phyloP scores from a whole-genome alignment of 306 rosid species.

The Begonia loranthoides region DNA sequence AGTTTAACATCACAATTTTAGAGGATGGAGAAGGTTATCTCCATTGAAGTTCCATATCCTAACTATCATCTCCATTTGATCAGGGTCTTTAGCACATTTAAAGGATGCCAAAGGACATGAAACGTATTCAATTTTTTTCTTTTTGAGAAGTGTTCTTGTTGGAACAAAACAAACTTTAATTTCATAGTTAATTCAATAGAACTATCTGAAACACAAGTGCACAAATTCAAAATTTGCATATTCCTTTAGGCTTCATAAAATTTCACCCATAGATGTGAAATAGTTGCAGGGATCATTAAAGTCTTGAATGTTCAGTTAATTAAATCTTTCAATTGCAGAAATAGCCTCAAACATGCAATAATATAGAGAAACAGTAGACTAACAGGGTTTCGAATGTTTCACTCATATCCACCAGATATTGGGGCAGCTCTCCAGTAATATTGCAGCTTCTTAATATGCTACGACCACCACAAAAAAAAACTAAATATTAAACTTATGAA shows the following conservation, averaged over 20 bases:
- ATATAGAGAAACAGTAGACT: constrained; percentile 10
- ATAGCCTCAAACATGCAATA: neutral
- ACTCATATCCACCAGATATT: constrained; percentile 20
- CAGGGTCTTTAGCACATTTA: no score
- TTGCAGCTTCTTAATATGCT: constrained; percentile 71
- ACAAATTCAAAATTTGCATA: neutral
- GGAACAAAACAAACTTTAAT: no score
- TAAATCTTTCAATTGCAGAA: neutral
- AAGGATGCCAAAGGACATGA: no score
- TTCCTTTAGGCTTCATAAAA: neutral
- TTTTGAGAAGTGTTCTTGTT: no score
- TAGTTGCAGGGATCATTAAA: no score
- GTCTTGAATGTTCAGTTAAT: neutral
- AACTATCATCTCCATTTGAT: no score
- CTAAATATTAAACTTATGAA: neutral
- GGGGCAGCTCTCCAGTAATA: constrained; percentile 41
- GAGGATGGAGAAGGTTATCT: no score
- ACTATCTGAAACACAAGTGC: neutral
- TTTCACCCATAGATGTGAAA: neutral
- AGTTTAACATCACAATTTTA: no score
- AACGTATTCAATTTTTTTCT: no score
- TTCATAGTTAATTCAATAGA: no score
- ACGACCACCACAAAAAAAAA: constrained; percentile 11
- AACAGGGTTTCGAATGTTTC: constrained; percentile 27
- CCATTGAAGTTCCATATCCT: no score